Base-by-base conservation (phyloP, 176 grass and related monocot species). In the Bonia amplexicaulis region DNA sequence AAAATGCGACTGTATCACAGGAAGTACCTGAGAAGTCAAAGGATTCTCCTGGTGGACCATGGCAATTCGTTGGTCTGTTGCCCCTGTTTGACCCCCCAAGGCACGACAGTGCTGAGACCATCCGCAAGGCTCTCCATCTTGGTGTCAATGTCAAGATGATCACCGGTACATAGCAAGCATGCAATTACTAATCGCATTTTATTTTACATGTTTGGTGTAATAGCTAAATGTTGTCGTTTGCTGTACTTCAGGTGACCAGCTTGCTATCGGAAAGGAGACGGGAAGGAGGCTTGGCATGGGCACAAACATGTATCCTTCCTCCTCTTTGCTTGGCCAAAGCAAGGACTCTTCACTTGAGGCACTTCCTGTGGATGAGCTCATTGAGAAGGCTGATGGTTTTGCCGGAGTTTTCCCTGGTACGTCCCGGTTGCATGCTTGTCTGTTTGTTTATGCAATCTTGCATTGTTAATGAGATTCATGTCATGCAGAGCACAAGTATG, bases 91-190 rank as follows among this genome's bases (percentile, higher is more conserved):
- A 99, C 23, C 97, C 97, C 14, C 97, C 97, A 13, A 91, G 97
- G 76, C 97, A 99, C 33, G 97, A 99, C 81, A 99, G 97, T 91
- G 97, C 97, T 35, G 97, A 99, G 86, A 99, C 97, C 53, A 99
- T 99, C 39, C 91, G 97, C 74, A 96, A 91, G 85, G 97, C 97
- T 86, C 97, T 99, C 49, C 59, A 88, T 72, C 93, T 99, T 77
- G 97, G 97, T 86, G 97, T 99, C 51, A 99, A 99, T 48, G 97
- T 99, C 6, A 99, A 99, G 88, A 99, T 99, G 97, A 99, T 99
- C 75, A 99, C 97, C 69, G 97, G 96, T 98, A 86, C 2, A 35
- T 71, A 31, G n/a, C 6, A 41, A 31, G 16, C 51, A 69, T 53
- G 20, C 2, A 64, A 70, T 76, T 69, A 4, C 12, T 47, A 5